Base-by-base conservation (phyloP, 1,284 basidiomycete genomes). In the Pseudozyma pruni region DNA sequence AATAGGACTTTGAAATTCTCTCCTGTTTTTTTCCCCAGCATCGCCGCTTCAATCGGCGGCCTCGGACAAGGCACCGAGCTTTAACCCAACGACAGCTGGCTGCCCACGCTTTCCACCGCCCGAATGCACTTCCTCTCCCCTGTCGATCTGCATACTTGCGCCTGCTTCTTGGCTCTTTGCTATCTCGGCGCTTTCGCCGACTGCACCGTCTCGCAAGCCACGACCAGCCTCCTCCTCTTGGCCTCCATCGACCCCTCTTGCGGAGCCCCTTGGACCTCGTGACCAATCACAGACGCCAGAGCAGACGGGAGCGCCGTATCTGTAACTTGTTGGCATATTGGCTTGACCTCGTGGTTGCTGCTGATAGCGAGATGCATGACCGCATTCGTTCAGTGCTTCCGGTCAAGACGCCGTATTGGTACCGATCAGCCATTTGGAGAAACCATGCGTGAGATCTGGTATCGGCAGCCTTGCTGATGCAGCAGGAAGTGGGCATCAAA, bases 161-260 rank as follows among this genome's bases (percentile, higher is more conserved):
- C 10, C 13, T 25, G n/a, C 35, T 7, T 29, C 27, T 6, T 11
- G 19, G 25, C 31, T n/a, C n/a, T n/a, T 31, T 27, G 52, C 52
- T 62, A 51, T 55, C 53, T 56, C 59, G 59, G 53, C 53, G 59
- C 51, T 56, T 51, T 27, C 59, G 59, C 59, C 59, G 59, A 49
- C 25, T 37, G 8, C 6, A 2, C 23, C 23, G 27, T 29, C 27
- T 29, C 27, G 11, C 27, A 29, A 29, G 27, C 27, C 27, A 29
- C 27, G 27, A 29, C 6, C 27, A 29, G 27, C 11, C 7, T 11
- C 11, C 27, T 6, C 38, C 25, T 41, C 16, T 27, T 3, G 23
- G n/a, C 39, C 13, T 4, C 3, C 20, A 23, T 42, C 11, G 16
- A 16, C 3, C 16, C 34, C 22, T 22, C 25, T 29, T 38, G n/a